A percentile compares a stretch with the other conserved stretches of the same genome.
Evolutionary conservation across 2,329 filamentous ascomycete genomes (phyloP).

Genomic region (Neoarthrinium moseri): DNA sequence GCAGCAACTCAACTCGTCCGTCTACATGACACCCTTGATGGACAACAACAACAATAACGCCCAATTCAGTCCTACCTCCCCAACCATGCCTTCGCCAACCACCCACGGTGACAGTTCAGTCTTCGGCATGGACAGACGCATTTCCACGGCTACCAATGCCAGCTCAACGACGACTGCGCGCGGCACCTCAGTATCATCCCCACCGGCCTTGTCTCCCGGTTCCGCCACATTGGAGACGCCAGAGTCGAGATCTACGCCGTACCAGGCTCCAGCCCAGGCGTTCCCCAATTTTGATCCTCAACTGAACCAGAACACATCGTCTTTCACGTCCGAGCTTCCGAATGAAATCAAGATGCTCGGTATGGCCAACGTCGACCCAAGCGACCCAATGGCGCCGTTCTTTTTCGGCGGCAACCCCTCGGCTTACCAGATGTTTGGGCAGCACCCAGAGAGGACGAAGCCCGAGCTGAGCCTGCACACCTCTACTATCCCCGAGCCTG

Average conservation of each 20-base stretch:
- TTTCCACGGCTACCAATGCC: constrained; percentile 11
- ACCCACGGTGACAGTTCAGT: not conserved
- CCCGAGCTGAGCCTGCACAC: not conserved
- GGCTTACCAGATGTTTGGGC: constrained; percentile 18
- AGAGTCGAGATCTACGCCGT: constrained; percentile 20
- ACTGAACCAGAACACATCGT: constrained; percentile 26
- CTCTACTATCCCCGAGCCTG: not conserved
- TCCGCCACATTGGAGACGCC: constrained; percentile 17
- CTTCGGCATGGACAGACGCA: constrained; percentile 10
- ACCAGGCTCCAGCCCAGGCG: constrained; percentile 24
- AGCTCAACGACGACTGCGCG: constrained; percentile 11
- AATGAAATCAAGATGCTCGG: constrained; percentile 37
- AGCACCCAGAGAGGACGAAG: constrained; percentile 12
- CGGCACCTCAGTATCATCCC: constrained; percentile 18
- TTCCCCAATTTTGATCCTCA: constrained; percentile 25
- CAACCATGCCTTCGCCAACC: constrained; percentile 13
- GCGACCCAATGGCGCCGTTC: constrained; percentile 25
- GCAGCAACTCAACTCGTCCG: constrained; percentile 25
- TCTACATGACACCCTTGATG: constrained; percentile 25
- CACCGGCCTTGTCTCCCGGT: constrained; percentile 24
- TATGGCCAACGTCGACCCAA: constrained; percentile 32
- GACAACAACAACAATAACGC: constrained; percentile 13
- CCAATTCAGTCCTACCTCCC: constrained; percentile 14
- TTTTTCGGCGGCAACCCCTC: constrained; percentile 22
- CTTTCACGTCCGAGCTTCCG: constrained; percentile 41